Evolutionary conservation across 1,139 yeast species (phyloP).

Genomic region (Debaryomycetaceae sp.): DNA sequence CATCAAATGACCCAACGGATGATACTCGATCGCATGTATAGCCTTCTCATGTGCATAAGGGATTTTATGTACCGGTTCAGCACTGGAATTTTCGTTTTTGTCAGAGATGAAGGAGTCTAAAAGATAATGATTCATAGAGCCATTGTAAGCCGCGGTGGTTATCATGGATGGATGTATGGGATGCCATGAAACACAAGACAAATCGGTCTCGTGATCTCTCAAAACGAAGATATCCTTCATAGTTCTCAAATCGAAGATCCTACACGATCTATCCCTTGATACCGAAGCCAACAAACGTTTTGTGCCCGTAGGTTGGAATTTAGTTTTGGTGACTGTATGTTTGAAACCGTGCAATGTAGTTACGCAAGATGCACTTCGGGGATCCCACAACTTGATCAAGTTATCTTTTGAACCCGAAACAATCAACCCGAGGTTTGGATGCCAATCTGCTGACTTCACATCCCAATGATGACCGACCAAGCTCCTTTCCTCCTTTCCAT

Average conservation of each 20-base stretch:
- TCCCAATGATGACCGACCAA: constrained; percentile 98
- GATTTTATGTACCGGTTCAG: constrained; percentile 58
- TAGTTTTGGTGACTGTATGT: constrained; percentile 82
- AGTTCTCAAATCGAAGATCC: constrained; percentile 81
- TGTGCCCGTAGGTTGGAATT: constrained; percentile 73
- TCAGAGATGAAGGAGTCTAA: constrained; percentile 52
- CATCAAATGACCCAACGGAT: constrained; percentile 88
- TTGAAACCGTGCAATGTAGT: constrained; percentile 88
- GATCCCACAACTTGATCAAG: constrained; percentile 93
- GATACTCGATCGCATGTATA: constrained; percentile 84
- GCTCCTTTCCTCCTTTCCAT: constrained; percentile 78
- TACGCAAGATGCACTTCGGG: constrained; percentile 69
- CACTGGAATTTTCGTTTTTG: constrained; percentile 13
- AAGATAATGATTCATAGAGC: constrained; percentile 76
- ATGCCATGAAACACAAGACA: constrained; percentile 88
- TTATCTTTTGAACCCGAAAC: constrained; percentile 94
- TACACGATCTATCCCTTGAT: constrained; percentile 82
- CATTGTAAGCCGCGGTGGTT: constrained; percentile 87
- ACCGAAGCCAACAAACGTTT: constrained; percentile 77
- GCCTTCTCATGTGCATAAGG: constrained; percentile 96
- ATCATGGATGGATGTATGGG: constrained; percentile 80
- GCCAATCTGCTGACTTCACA: constrained; percentile 97
- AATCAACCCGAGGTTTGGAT: constrained; percentile 76
- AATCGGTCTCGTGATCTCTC: constrained; percentile 79
- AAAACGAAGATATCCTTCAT: constrained; percentile 75